Evolutionary conservation across 495 filamentous ascomycete genomes (phyloP), one percentile per base, ranked within the genome.

Genomic region (Xylaria longipes): DNA sequence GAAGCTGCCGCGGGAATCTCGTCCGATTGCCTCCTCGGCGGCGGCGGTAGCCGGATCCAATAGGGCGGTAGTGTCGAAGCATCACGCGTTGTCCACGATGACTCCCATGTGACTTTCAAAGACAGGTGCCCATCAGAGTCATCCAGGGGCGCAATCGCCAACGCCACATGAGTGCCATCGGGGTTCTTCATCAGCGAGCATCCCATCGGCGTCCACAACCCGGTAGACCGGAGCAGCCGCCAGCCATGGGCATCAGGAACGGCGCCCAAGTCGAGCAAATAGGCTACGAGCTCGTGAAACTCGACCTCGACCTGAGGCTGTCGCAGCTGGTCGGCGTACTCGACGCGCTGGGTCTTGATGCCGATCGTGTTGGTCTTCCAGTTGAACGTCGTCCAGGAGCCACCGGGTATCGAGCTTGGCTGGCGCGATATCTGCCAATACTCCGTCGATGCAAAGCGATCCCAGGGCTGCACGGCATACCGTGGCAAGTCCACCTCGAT

Each of bases 401-500:
- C 89, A 11, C 90, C 90, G 17, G 86, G 86, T 68, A 91, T 85
- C 14, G 71, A 78, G 31, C 81, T 85, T 1, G 83, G 82, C 43
- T 85, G 78, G 0, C 79, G 75, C 52, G 83, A 83, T 4, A 88
- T 77, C 4, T 78, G 78, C 86, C 89, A 92, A 74, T 91, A 92
- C 54, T 86, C 79, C 79, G 76, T 31, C 86, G 78, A 68, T 84
- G 31, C 81, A 50, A 84, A 84, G 6, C 89, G 84, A 65, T 90
- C 85, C 68, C 86, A 82, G 0, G 90, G 89, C 15, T 85, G 85
- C 35, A 91, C 89, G 25, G 85, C 89, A 62, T 89, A 88, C 3
- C 89, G 84, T 2, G 89, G 89, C 46, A 92, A 80, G 71, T 91
- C 89, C 17, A 92, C 86, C 72, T 92, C 89, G 67, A 92, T 88